These are phyloP conservation scores for Arthrocladium fulminans DNA, from an alignment of 2,329 filamentous ascomycete genomes.

Conservation along the genomic window DNA sequence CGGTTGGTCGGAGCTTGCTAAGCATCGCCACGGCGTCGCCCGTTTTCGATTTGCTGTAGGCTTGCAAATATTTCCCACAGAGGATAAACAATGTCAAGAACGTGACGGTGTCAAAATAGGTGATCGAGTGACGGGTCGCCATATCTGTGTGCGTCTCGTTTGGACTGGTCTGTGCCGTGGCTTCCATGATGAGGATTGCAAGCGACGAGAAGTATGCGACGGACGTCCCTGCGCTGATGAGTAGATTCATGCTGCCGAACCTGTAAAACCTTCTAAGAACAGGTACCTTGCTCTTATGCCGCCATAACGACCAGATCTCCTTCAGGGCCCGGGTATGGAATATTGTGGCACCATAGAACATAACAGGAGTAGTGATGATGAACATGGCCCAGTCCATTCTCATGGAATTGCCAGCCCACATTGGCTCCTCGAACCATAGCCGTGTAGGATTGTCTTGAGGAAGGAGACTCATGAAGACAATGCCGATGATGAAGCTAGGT, in stretches of 20 bases:
- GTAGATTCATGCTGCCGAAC: constrained; percentile 95
- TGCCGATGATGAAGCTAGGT: constrained; percentile 77
- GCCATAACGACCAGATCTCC: constrained; percentile 70
- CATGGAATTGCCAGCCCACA: constrained; percentile 61
- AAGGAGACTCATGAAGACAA: constrained; percentile 83
- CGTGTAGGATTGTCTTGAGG: constrained; percentile 49
- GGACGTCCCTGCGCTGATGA: constrained; percentile 79
- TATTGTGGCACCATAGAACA: constrained; percentile 75
- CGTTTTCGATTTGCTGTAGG: constrained; percentile 84
- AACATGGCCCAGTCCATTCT: constrained; percentile 72
- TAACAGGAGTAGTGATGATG: constrained; percentile 73
- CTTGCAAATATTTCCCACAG: constrained; percentile 52
- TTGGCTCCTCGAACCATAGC: constrained; percentile 59
- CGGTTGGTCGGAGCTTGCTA: constrained; percentile 65
- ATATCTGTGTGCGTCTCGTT: constrained; percentile 5
- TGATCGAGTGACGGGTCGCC: constrained; percentile 20
- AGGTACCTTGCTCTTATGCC: constrained; percentile 62
- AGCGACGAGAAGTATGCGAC: constrained; percentile 82
- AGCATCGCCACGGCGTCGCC: constrained; percentile 77
- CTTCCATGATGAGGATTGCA: constrained; percentile 60
- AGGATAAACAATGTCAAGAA: constrained; percentile 86
- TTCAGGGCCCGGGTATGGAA: constrained; percentile 75
- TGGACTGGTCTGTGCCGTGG: constrained; percentile 36
- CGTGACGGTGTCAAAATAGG: constrained; percentile 86
- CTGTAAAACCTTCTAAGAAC: constrained; percentile 69